These are phyloP conservation scores for Geotrichum siamense DNA, from an alignment of 1,139 yeast species.

Conservation along the genomic window DNA sequence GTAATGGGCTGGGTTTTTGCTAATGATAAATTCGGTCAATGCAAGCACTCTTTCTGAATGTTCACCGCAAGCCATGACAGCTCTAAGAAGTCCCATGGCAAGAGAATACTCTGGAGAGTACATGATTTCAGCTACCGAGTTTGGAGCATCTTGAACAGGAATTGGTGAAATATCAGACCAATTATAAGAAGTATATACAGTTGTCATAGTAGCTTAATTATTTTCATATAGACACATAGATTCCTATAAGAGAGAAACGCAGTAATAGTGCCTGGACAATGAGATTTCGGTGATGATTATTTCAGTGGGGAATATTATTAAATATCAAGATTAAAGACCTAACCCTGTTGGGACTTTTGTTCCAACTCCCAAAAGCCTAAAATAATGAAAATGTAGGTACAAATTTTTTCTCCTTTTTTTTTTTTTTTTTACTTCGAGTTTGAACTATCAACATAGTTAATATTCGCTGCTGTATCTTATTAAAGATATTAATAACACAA, in stretches of 20 bases:
- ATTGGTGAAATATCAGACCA: conserved; percentile 34
- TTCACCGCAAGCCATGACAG: conserved; percentile 55
- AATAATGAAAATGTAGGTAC: too few species aligned
- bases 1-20: conserved; percentile 78
- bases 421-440: not conserved
- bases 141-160: conserved; percentile 38
- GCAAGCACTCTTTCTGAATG: conserved; percentile 63
- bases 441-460: not conserved
- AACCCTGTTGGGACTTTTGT: too few species aligned
- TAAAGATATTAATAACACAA: too few species aligned
- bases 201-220: too few species aligned
- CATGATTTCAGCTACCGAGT: conserved; percentile 61
- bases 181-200: conserved; percentile 21
- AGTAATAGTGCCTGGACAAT: too few species aligned
- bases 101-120: conserved; percentile 60
- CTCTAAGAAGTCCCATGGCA: conserved; percentile 56
- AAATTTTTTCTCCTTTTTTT: not conserved
- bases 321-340: too few species aligned
- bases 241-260: too few species aligned
- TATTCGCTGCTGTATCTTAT: not conserved
- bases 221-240: not conserved
- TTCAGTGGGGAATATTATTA: too few species aligned
- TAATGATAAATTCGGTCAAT: conserved; percentile 57
- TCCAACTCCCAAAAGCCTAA: conserved; percentile 1
- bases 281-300: too few species aligned